These are phyloP conservation scores for Handroanthus guayacan DNA, from an alignment of 257 asterid genomes.

Conservation along the genomic window DNA sequence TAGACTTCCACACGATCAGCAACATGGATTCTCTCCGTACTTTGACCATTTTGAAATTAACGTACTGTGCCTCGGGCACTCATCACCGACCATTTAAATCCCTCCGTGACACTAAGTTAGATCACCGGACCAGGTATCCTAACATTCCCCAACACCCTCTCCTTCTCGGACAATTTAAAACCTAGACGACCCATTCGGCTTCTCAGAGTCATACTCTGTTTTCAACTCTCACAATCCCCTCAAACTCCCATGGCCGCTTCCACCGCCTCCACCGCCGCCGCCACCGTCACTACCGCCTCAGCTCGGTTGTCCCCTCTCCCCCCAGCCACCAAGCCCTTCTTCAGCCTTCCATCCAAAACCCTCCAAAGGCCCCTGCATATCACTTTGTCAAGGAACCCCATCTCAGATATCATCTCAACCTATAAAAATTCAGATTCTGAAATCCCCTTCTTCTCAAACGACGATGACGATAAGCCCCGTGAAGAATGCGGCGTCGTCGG, in stretches of 20 bases:
- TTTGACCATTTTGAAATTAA: no score
- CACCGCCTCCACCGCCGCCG: constrained; percentile 42
- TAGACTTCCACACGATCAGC: no score
- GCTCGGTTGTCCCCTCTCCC: constrained; percentile 31
- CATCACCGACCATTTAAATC: neutral
- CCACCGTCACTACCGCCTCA: constrained; percentile 36
- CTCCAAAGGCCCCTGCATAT: constrained; percentile 43
- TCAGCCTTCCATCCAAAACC: constrained; percentile 30
- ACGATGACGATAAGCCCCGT: constrained; percentile 69
- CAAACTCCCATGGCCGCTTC: constrained; percentile 40
- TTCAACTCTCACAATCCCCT: neutral
- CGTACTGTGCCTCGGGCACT: no score
- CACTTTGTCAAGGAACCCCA: constrained; percentile 58
- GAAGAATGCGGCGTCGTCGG: constrained; percentile 98
- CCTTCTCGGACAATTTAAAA: constrained; percentile 31
- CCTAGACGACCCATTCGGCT: constrained; percentile 37
- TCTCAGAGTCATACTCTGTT: constrained; percentile 1
- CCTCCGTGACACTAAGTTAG: neutral
- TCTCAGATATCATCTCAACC: constrained; percentile 49
- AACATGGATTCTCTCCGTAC: no score
- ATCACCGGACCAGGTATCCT: neutral
- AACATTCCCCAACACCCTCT: neutral
- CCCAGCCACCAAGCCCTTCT: constrained; percentile 9
- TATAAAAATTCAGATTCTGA: constrained; percentile 12
- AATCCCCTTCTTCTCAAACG: constrained; percentile 8